phyloP scores from a whole-genome alignment of 2,329 filamentous ascomycete genomes.

The Fonsecaea multimorphosa region DNA sequence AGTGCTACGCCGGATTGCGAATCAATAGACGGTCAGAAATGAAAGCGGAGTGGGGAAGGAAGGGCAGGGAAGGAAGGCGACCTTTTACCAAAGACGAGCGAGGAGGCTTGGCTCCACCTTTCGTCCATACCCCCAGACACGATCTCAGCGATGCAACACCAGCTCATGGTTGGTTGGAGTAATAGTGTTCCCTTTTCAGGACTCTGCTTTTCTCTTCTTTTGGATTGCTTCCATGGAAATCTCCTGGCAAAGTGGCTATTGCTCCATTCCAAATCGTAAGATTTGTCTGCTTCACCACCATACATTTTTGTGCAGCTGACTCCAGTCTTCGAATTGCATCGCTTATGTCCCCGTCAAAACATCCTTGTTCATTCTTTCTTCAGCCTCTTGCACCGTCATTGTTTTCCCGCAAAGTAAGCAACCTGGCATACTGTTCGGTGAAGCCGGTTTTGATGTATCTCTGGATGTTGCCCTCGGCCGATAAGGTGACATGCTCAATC shows the following conservation, averaged over 20 bases:
- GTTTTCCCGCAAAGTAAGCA: slow-evolving; percentile 44
- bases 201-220: not conserved
- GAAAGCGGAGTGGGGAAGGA: not conserved
- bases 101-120: not conserved
- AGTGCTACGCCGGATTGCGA: not conserved
- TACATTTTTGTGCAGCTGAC: slow-evolving; percentile 8
- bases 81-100: not conserved
- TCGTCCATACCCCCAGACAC: not conserved
- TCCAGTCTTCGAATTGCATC: slow-evolving; percentile 40
- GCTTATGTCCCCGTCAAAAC: slow-evolving; percentile 48
- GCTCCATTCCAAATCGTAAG: not conserved
- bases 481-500: slow-evolving; percentile 10
- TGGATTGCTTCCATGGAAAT: not conserved
- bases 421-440: slow-evolving; percentile 37
- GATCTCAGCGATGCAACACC: not conserved
- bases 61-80: not conserved
- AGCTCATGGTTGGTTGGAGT: not conserved
- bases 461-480: slow-evolving; percentile 2
- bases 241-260: not conserved
- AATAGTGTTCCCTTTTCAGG: not conserved
- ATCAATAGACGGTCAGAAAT: not conserved
- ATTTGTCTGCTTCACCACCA: not conserved
- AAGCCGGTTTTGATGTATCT: slow-evolving; percentile 5
- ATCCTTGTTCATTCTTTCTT: slow-evolving; percentile 47
- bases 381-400: slow-evolving; percentile 45